phyloP scores from a whole-genome alignment of 805 yeast genomes.

The Yarrowia keelungensis region DNA sequence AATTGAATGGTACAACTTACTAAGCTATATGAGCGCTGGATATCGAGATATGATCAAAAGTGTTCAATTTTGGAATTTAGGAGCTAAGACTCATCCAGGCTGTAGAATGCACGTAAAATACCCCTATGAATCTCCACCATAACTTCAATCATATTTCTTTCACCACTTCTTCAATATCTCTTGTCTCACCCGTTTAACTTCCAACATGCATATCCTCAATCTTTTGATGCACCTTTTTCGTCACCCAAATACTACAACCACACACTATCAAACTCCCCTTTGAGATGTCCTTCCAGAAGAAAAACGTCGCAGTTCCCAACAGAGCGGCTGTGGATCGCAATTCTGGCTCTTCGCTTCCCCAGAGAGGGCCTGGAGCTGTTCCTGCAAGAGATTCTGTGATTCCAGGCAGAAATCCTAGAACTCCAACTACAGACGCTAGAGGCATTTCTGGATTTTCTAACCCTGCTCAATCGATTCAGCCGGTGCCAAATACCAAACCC shows the following conservation, averaged over 20 bases:
- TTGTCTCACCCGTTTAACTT: neutral
- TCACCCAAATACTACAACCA: neutral
- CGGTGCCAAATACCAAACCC: constrained; percentile 52
- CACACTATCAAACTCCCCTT: neutral
- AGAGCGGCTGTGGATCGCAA: constrained; percentile 18
- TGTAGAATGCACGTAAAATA: neutral
- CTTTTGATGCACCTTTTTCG: constrained; percentile 4
- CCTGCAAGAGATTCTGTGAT: neutral
- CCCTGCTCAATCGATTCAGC: neutral
- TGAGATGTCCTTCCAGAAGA: constrained; percentile 25
- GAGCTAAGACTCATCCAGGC: too few relatives aligned
- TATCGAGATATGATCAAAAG: too few relatives aligned
- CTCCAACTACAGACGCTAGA: neutral
- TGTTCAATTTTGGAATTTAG: too few relatives aligned
- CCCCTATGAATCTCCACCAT: neutral
- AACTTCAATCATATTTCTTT: too few relatives aligned
- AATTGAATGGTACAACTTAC: neutral
- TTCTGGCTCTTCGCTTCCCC: neutral
- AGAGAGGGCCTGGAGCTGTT: neutral
- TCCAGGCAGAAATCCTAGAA: neutral
- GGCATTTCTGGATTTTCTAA: neutral
- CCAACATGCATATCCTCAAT: constrained; percentile 2
- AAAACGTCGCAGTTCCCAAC: constrained; percentile 24
- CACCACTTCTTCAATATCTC: too few relatives aligned
- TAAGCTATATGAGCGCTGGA: too few relatives aligned